Evolutionary conservation across 2,329 filamentous ascomycete genomes (phyloP), one percentile per base, ranked within the genome.

Genomic region (Phialemoniopsis sp.): DNA sequence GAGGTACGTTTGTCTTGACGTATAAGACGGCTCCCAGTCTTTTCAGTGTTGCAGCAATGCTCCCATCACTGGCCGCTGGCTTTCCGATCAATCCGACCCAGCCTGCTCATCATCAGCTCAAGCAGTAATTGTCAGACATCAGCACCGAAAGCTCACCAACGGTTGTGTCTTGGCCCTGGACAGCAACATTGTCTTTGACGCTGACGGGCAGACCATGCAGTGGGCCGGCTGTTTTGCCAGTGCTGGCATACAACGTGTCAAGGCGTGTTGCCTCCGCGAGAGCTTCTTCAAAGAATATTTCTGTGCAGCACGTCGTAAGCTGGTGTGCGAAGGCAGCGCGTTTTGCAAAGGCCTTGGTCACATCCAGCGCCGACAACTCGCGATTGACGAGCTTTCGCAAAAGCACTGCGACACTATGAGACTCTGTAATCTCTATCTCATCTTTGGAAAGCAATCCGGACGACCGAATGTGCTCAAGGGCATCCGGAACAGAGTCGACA

Each of bases 1-100:
- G 75, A 2, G 83, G 81, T 2, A 87, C 65, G 48, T 85, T 87
- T 1, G 83, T 87, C 58, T 87, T 87, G 47, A 77, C 72, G 47
- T 85, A 83, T 13, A 82, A 60, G 0, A 87, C 68, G 2, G 82
- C 82, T 2, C n/a, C n/a, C n/a, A n/a, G n/a, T n/a, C n/a, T n/a
- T n/a, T n/a, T n/a, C 13, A 14, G 17, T 8, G 31, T 16, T 8
- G 31, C 32, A n/a, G n/a, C 30, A 13, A 13, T 15, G 67, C 31
- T 26, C n/a, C 10, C 13, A 15, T 32, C 26, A 10, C 26, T 38
- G 8, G 26, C 15, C 9, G 17, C 36, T 5, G 28, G 12, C 8
- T 38, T 15, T 15, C 28, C 29, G 15, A 28, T 13, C n/a, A n/a
- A n/a, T n/a, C n/a, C 13, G 15, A n/a, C n/a, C n/a, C n/a, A n/a